phyloP scores from a whole-genome alignment of 371 early-diverging fungal genomes.

The Paramicrosporidium saccamoebae region DNA sequence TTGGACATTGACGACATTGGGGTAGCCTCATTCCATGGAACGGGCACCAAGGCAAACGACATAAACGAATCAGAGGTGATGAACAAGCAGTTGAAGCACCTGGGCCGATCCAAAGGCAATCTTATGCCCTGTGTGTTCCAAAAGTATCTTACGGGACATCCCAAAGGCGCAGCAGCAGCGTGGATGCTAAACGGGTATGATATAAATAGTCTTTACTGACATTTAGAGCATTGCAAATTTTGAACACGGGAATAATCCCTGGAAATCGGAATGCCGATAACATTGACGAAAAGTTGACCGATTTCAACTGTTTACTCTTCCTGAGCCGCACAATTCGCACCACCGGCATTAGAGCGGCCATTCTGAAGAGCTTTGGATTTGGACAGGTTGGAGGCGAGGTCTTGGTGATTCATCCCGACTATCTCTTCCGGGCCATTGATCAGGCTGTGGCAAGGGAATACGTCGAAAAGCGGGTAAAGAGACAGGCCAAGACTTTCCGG shows the following conservation, averaged over 20 bases:
- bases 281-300: conserved; percentile 35
- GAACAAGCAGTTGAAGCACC: conserved; percentile 48
- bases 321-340: conserved; percentile 61
- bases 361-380: conserved; percentile 82
- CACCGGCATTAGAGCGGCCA: conserved; percentile 65
- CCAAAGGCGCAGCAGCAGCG: conserved; percentile 87
- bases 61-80: conserved; percentile 71
- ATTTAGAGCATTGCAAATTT: conserved; percentile 23
- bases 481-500: conserved; percentile 52
- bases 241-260: conserved; percentile 60
- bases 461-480: conserved; percentile 21
- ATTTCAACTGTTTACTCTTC: conserved; percentile 49
- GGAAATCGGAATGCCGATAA: conserved; percentile 90
- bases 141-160: conserved; percentile 81
- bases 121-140: conserved; percentile 50
- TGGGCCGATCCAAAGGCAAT: conserved; percentile 65
- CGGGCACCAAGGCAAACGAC: conserved; percentile 82
- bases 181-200: conserved; percentile 71
- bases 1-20: conserved; percentile 72
- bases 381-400: conserved; percentile 86
- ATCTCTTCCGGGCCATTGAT: conserved; percentile 40
- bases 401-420: conserved; percentile 65
- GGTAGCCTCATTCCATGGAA: conserved; percentile 91
- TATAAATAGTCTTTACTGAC: background rate
- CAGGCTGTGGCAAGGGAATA: conserved; percentile 32